Conservation (phyloP, 345 rosid species). For the Aquilaria sinensis region DNA sequence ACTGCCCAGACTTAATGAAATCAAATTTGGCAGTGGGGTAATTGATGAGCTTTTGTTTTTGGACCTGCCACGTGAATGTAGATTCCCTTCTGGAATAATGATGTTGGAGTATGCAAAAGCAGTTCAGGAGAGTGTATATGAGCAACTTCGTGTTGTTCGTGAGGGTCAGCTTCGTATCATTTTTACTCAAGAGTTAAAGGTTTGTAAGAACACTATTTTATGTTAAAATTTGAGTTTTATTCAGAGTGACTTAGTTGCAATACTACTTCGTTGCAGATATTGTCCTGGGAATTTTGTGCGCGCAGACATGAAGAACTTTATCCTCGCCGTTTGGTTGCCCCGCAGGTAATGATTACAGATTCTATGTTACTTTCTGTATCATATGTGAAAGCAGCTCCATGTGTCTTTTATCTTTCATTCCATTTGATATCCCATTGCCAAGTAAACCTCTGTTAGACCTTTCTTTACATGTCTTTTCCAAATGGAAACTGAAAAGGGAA, state of each 20-base stretch:
- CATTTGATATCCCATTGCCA: too few relatives aligned
- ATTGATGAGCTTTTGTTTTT: conserved; percentile 90
- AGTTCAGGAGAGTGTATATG: conserved; percentile 94
- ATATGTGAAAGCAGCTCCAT: too few relatives aligned
- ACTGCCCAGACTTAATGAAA: conserved; percentile 89
- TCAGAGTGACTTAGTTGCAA: conserved; percentile 1
- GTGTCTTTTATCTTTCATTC: too few relatives aligned
- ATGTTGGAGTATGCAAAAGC: conserved; percentile 84
- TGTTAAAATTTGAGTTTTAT: background rate
- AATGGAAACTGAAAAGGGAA: too few relatives aligned
- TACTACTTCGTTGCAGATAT: conserved; percentile 40
- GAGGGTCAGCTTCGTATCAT: conserved; percentile 94
- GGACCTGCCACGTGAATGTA: conserved; percentile 77
- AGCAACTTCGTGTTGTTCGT: conserved; percentile 95
- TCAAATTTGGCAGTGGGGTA: conserved; percentile 95
- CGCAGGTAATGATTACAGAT: conserved; percentile 53
- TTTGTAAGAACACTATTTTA: conserved; percentile 18
- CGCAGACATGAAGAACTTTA: conserved; percentile 92
- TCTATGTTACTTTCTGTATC: background rate
- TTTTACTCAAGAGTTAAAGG: conserved; percentile 92
- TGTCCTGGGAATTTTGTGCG: conserved; percentile 98
- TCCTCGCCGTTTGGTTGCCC: conserved; percentile 92
- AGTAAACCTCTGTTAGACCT: too few relatives aligned
- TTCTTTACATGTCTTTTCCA: too few relatives aligned
- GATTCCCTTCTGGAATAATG: conserved; percentile 76